Percentiles rank a stretch among this genome's conserved stretches.
Evolutionary conservation across 2,329 filamentous ascomycete genomes (phyloP).

Genomic region (Botrytis porri): DNA sequence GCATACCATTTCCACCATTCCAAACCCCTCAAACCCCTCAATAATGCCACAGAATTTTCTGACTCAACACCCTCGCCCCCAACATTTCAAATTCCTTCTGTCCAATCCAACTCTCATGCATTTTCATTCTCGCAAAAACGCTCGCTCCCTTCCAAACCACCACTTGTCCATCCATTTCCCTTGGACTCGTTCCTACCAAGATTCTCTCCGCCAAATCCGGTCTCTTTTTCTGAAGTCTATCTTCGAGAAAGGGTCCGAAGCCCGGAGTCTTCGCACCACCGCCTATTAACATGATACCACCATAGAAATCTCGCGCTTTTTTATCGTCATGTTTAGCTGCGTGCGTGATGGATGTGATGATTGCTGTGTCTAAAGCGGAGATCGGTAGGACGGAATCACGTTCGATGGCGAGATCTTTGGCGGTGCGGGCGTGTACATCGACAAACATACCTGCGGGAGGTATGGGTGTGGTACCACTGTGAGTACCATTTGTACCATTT

Average conservation of each 20-base stretch:
- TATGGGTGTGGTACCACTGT: slow-evolving; percentile 49
- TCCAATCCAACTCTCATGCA: slow-evolving; percentile 95
- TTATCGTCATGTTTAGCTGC: slow-evolving; percentile 87
- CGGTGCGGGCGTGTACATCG: slow-evolving; percentile 43
- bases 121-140: slow-evolving; percentile 80
- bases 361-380: slow-evolving; percentile 82
- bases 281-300: slow-evolving; percentile 86
- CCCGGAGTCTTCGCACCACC: slow-evolving; percentile 78
- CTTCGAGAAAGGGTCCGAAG: slow-evolving; percentile 80
- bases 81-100: slow-evolving; percentile 83
- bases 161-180: slow-evolving; percentile 96
- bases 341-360: slow-evolving; percentile 84
- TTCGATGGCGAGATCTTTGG: slow-evolving; percentile 55
- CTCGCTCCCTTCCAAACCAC: slow-evolving; percentile 97
- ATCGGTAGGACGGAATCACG: slow-evolving; percentile 79
- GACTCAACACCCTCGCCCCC: slow-evolving; percentile 76
- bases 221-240: slow-evolving; percentile 66
- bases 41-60: slow-evolving; percentile 58
- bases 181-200: slow-evolving; percentile 67
- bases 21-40: slow-evolving; percentile 14
- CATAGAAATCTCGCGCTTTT: slow-evolving; percentile 85
- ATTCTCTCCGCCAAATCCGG: slow-evolving; percentile 60
- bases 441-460: slow-evolving; percentile 39
- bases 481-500: slow-evolving; percentile 43
- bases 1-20: not conserved